phyloP scores from a whole-genome alignment of 306 rosid genomes.

The Cicer bijugum region DNA sequence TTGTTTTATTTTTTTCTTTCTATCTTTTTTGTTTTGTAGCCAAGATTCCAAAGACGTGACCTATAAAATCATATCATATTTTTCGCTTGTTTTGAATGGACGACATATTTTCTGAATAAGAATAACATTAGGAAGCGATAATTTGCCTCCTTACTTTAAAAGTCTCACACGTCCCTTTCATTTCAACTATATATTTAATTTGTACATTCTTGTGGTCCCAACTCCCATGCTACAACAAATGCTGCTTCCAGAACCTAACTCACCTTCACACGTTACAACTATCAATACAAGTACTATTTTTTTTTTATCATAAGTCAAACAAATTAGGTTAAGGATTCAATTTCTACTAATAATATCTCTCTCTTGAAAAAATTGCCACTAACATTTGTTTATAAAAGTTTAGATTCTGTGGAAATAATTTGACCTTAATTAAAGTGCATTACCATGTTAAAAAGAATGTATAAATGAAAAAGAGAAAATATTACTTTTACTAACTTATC shows the following conservation, averaged over 20 bases:
- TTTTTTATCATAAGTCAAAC: too few species aligned
- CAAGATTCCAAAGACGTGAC: background rate
- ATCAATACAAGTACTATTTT: too few species aligned
- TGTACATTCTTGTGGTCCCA: constrained; percentile 30
- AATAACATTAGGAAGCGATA: background rate
- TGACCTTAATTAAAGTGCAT: too few species aligned
- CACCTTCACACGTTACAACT: background rate
- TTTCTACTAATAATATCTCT: too few species aligned
- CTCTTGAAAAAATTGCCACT: too few species aligned
- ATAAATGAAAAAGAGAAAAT: too few species aligned
- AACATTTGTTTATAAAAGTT: too few species aligned
- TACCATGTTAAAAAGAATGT: too few species aligned
- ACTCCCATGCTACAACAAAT: background rate
- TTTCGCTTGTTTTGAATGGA: background rate
- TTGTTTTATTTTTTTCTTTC: background rate
- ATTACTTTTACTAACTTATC: too few species aligned
- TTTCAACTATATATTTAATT: background rate
- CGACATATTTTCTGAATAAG: background rate
- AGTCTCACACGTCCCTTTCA: constrained; percentile 26
- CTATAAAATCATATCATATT: too few species aligned
- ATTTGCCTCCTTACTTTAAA: background rate
- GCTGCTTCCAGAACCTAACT: constrained; percentile 18
- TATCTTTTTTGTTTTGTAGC: background rate
- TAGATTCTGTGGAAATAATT: too few species aligned
- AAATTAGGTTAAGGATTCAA: too few species aligned